A percentile compares a stretch with the other conserved stretches of the same genome.
These are phyloP conservation scores for Diutina rugosa DNA, from an alignment of 1,139 yeast genomes.

Conservation along the genomic window DNA sequence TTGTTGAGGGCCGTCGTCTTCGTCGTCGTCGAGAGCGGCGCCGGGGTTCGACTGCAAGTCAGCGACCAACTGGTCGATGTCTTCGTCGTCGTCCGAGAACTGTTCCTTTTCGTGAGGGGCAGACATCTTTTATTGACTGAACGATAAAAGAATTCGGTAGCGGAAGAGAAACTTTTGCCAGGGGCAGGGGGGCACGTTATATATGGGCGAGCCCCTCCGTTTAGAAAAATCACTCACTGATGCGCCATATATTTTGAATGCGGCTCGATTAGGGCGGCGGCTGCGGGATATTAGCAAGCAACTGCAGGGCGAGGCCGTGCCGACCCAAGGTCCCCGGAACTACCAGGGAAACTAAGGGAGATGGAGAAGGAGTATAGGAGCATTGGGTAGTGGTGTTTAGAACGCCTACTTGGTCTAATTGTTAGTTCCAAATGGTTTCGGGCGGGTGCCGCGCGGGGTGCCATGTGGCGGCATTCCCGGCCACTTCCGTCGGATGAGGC, in stretches of 20 bases:
- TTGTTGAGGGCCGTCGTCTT: constrained; percentile 38
- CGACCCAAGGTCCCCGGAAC: background rate
- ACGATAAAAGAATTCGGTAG: constrained; percentile 1
- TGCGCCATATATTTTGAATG: constrained; percentile 1
- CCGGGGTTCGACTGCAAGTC: constrained; percentile 81
- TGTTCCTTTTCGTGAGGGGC: constrained; percentile 2
- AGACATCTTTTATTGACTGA: constrained; percentile 2
- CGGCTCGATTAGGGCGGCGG: background rate
- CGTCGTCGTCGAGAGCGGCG: constrained; percentile 20
- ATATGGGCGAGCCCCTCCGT: background rate
- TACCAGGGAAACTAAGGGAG: background rate
- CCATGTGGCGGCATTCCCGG: background rate
- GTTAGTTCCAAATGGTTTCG: background rate
- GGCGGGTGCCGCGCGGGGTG: background rate
- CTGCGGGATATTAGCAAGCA: background rate
- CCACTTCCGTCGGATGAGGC: background rate
- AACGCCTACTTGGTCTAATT: too few species aligned
- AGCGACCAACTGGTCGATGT: constrained; percentile 77
- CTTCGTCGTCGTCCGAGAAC: constrained; percentile 44
- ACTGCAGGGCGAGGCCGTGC: background rate
- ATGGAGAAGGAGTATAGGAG: too few species aligned
- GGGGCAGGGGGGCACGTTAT: background rate
- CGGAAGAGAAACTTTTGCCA: background rate
- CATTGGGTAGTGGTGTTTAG: too few species aligned
- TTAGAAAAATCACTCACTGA: background rate